phyloP scores from a whole-genome alignment of 768 basidiomycete genomes.

The Lactarius indigo region DNA sequence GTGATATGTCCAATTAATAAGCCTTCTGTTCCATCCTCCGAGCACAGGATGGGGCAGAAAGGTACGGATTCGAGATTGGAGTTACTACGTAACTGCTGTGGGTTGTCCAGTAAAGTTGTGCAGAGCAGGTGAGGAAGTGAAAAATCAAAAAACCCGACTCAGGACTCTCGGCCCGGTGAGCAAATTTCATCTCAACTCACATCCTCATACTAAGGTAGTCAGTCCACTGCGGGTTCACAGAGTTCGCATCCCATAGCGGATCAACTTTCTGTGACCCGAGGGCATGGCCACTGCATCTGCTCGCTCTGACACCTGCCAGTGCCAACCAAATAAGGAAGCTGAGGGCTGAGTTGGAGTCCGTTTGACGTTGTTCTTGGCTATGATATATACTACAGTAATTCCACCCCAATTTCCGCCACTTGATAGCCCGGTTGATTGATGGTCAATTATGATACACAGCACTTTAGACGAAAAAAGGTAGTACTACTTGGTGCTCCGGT shows the following conservation, averaged over 20 bases:
- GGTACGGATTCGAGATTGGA: neutral
- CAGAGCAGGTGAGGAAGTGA: too few relatives aligned
- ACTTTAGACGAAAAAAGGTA: neutral
- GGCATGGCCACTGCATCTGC: neutral
- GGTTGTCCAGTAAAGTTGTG: too few relatives aligned
- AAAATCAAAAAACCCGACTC: neutral
- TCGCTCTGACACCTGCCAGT: neutral
- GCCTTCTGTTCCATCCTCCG: neutral
- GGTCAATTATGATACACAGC: neutral
- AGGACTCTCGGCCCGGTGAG: neutral
- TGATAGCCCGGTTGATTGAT: neutral
- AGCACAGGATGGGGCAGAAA: neutral
- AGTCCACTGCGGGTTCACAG: too few relatives aligned
- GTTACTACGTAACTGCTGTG: neutral
- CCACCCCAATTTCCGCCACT: neutral
- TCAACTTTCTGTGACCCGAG: too few relatives aligned
- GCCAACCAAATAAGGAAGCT: neutral
- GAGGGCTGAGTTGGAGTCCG: neutral
- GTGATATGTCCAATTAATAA: neutral
- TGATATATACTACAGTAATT: neutral
- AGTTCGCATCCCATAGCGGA: too few relatives aligned
- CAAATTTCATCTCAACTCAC: neutral
- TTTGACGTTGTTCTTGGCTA: neutral
- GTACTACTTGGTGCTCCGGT: neutral
- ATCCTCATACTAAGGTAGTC: too few relatives aligned